Base-by-base conservation (phyloP, 2,329 filamentous ascomycete species). In the Tolypocladium cylindrosporum region DNA sequence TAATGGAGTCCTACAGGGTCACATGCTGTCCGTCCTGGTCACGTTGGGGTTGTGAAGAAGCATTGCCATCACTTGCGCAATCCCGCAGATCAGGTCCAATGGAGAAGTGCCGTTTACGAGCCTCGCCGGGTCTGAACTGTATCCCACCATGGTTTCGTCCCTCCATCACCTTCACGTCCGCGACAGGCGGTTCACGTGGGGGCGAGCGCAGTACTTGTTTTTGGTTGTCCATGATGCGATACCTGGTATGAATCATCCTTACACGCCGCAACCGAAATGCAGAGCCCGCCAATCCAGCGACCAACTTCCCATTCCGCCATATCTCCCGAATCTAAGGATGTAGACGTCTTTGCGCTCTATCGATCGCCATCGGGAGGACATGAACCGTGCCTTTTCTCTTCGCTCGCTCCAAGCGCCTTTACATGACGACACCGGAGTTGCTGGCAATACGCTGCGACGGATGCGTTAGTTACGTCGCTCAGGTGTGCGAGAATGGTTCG, bases 391-490 rank as follows among this genome's bases (percentile, higher is more conserved):
- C 64, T 67, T 69, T 69, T 67, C 62, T 66, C 58, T 66, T 63
- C 68, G 61, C 63, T 37, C 60, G 57, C 60, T 57, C 56, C 66
- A 69, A 69, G 62, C 72, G 69, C 48, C 69, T 83, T 96, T 90
- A 99, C 94, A 99, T 99, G 78, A 99, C 94, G 75, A 99, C 94
- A 87, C 94, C 94, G 63, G 93, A 96, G 90, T 99, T 99, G 86
- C 87, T 91, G 79, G 94, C 94, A 81, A 97, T 97, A 97, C 93
- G 93, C 89, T 93, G 67, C 36, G 54, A 19, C 27, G 21, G 21
- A 52, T 61, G 36, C 55, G 69, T 79, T 68, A 79, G 71, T 59
- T 58, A 54, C 16, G 55, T 59, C 37, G 37, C 19, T 19, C 8
- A 45, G 2, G 11, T 7, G 5, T 11, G 19, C 14, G 34, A 19